Percentiles rank a stretch among this genome's conserved stretches.
Evolutionary conservation across 2,329 filamentous ascomycete species (phyloP).

Genomic region (Trichoderma arundinaceum): DNA sequence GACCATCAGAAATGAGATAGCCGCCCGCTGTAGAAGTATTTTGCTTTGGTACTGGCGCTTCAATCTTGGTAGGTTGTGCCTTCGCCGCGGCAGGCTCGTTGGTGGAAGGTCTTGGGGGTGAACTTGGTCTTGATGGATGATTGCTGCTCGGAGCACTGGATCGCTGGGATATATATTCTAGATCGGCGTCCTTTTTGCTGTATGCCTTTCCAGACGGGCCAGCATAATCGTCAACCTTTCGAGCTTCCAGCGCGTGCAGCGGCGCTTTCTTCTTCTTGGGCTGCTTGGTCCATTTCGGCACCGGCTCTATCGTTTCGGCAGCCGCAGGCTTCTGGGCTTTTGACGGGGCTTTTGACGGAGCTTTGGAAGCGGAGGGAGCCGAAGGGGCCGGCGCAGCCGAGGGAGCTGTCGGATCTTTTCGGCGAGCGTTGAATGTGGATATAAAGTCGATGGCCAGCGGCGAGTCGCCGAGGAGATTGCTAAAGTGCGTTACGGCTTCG

Average conservation of each 20-base stretch:
- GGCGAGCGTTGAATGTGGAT: constrained; percentile 76
- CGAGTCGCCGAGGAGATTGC: constrained; percentile 85
- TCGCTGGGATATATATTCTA: constrained; percentile 71
- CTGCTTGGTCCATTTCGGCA: constrained; percentile 56
- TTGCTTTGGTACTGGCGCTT: constrained; percentile 50
- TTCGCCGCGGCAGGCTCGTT: constrained; percentile 47
- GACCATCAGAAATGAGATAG: constrained; percentile 76
- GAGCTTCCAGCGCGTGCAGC: constrained; percentile 68
- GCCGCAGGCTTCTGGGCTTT: constrained; percentile 36
- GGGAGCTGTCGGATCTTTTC: constrained; percentile 51
- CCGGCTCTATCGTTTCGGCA: constrained; percentile 46
- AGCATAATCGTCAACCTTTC: constrained; percentile 64
- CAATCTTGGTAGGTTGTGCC: constrained; percentile 12
- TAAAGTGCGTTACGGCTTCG: constrained; percentile 82
- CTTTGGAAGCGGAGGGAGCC: background rate
- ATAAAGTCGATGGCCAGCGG: constrained; percentile 78
- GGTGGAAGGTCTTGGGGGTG: constrained; percentile 39
- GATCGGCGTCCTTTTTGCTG: constrained; percentile 70
- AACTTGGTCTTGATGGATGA: constrained; percentile 47
- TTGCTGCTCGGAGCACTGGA: constrained; percentile 49
- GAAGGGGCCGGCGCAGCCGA: constrained; percentile 35
- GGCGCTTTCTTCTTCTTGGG: constrained; percentile 63
- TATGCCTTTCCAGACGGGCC: constrained; percentile 73
- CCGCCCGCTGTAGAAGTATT: constrained; percentile 72
- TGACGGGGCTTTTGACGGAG: constrained; percentile 24